Conservation (phyloP, 106 monocot species). For the Dendrobium catenatum region DNA sequence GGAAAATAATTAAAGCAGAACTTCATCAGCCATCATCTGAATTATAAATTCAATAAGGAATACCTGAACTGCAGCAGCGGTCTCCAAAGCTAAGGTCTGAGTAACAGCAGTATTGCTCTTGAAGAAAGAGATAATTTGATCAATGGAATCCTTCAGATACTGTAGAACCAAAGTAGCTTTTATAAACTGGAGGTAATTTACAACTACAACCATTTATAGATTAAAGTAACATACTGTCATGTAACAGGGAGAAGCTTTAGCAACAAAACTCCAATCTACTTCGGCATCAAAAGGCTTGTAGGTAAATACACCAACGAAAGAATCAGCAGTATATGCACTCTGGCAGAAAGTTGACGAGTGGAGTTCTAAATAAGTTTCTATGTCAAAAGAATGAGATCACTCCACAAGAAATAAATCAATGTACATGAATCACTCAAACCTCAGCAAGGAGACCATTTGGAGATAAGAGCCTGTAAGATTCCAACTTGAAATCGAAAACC, state of each 20-base stretch:
- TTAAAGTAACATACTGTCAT: slow-evolving; percentile 67
- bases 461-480: slow-evolving; percentile 80
- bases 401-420: background rate
- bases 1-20: slow-evolving; percentile 2
- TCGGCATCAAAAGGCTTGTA: slow-evolving; percentile 84
- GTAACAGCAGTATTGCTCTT: slow-evolving; percentile 69
- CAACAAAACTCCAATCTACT: slow-evolving; percentile 94
- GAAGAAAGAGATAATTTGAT: slow-evolving; percentile 85
- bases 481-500: slow-evolving; percentile 76
- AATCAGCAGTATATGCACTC: slow-evolving; percentile 83
- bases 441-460: slow-evolving; percentile 90
- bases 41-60: background rate
- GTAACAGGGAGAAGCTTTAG: slow-evolving; percentile 95
- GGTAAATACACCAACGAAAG: slow-evolving; percentile 67
- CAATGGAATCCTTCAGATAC: slow-evolving; percentile 85
- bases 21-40: background rate
- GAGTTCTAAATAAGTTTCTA: background rate
- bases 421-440: slow-evolving; percentile 32
- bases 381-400: background rate
- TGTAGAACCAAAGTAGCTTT: slow-evolving; percentile 20
- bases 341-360: slow-evolving; percentile 17
- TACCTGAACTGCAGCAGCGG: slow-evolving; percentile 95
- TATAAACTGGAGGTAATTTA: slow-evolving; percentile 5
- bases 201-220: background rate
- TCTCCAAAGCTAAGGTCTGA: slow-evolving; percentile 80